Evolutionary conservation across 2,329 filamentous ascomycete genomes (phyloP).

Genomic region (Calonectria ilicicola): DNA sequence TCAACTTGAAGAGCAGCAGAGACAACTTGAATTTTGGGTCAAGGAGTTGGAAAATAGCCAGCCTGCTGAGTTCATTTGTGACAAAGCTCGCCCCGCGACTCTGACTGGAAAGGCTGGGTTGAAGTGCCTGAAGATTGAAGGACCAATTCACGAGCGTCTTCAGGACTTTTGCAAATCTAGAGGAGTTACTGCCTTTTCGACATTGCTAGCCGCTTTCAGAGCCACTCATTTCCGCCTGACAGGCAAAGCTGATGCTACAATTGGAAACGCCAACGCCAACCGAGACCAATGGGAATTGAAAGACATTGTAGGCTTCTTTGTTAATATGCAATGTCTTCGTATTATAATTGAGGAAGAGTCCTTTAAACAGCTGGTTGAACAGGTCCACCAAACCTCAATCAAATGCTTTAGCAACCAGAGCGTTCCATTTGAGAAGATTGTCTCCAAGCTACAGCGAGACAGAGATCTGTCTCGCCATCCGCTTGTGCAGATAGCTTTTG

Average conservation of each 20-base stretch:
- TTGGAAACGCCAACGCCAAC: conserved; percentile 38
- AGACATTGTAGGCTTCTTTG: conserved; percentile 40
- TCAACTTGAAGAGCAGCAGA: neutral
- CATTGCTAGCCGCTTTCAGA: conserved; percentile 36
- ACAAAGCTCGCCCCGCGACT: neutral
- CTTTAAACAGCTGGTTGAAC: neutral
- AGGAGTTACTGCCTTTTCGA: neutral
- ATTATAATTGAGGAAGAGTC: conserved; percentile 21
- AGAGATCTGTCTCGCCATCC: neutral
- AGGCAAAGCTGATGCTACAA: conserved; percentile 32
- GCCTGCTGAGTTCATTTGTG: neutral
- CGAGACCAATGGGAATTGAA: conserved; percentile 29
- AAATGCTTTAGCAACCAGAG: neutral
- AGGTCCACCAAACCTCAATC: neutral
- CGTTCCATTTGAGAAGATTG: neutral
- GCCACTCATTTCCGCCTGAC: conserved; percentile 40
- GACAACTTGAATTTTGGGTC: neutral
- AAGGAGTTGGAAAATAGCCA: neutral
- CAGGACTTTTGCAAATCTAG: neutral
- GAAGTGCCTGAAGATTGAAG: neutral
- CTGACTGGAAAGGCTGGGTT: neutral
- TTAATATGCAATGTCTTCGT: conserved; percentile 38
- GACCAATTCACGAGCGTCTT: neutral
- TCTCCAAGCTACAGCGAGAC: neutral
- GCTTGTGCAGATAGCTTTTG: neutral